These are phyloP conservation scores for Chalaropsis ovoidea DNA, from an alignment of 2,329 filamentous ascomycete genomes.

Conservation along the genomic window DNA sequence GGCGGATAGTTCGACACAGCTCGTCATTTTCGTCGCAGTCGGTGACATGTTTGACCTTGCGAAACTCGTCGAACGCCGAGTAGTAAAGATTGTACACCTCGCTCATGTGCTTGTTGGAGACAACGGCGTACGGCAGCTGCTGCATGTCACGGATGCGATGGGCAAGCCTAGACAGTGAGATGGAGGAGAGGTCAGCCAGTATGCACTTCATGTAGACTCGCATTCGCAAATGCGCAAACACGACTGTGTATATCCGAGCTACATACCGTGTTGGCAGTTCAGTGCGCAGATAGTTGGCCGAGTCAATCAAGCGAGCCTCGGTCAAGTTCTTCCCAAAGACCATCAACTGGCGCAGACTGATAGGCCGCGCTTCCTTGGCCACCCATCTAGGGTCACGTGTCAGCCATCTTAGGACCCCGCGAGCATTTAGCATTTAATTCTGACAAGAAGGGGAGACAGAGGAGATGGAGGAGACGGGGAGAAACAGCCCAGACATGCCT, in stretches of 20 bases:
- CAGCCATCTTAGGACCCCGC: conserved; percentile 25
- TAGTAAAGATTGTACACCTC: conserved; percentile 97
- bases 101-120: conserved; percentile 88
- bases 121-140: conserved; percentile 85
- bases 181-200: not conserved
- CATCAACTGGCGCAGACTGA: conserved; percentile 90
- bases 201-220: too few relatives aligned
- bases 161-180: conserved; percentile 52
- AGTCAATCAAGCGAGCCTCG: conserved; percentile 78
- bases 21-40: conserved; percentile 80
- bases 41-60: conserved; percentile 72
- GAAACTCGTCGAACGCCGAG: conserved; percentile 84
- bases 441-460: not conserved
- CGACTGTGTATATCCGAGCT: not conserved
- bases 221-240: not conserved
- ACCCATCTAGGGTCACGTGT: conserved; percentile 60
- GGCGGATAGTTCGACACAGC: conserved; percentile 69
- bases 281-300: conserved; percentile 92
- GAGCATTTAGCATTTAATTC: conserved; percentile 2
- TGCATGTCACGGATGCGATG: conserved; percentile 97
- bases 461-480: not conserved
- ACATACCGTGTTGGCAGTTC: conserved; percentile 74
- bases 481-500: not conserved
- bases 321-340: conserved; percentile 93
- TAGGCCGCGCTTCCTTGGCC: conserved; percentile 81